Base-by-base conservation (phyloP, 352 stramenopile species). In the Pythium oligandrum region DNA sequence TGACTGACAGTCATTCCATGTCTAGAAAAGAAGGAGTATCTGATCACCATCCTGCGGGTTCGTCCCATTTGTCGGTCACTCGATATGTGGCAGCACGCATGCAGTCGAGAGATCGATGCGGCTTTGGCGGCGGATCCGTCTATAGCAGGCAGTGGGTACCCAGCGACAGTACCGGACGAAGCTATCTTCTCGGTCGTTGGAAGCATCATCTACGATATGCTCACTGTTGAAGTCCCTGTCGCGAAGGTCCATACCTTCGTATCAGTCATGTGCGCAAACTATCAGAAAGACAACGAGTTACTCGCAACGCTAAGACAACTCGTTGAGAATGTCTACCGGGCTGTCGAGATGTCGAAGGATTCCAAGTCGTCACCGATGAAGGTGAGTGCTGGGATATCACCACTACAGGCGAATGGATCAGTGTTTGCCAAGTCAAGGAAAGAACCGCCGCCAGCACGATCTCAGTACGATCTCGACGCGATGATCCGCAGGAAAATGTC, bases 71-170 rank as follows among this genome's bases (percentile, higher is more conserved):
- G 80, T 32, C 57, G 79, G 17, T 91, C 77, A 7, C 66, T 93
- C 30, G 77, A 93, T 57, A 84, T 93, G 63, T 93, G 83, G 83
- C 83, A 93, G 42, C 83, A 93, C 53, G 83, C 80, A 3, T 91
- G 88, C 54, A 91, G 64, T 43, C 80, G 81, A 35, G 83, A 93
- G 47, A 80, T 91, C 46, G 79, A 91, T 51, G 61, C 63, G 3
- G 75, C 68, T 0, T 59, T 81, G 31, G 64, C 79, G 17, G 58
- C 64, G 5, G 68, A 87, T 36, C 66, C 73, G 10, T 59, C 46
- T 6, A 45, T 43, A 30, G 49, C 37, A 1, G 73, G 79, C 34
- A 71, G 75, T 53, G 55, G 64, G 44, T 55, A 50, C 37, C 33
- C 57, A 4, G 60, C 63, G 30, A 53, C 62, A 31, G 73, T 92